Evolutionary conservation across 1,139 yeast species (phyloP).

Genomic region (Suhomyces wounanorum): DNA sequence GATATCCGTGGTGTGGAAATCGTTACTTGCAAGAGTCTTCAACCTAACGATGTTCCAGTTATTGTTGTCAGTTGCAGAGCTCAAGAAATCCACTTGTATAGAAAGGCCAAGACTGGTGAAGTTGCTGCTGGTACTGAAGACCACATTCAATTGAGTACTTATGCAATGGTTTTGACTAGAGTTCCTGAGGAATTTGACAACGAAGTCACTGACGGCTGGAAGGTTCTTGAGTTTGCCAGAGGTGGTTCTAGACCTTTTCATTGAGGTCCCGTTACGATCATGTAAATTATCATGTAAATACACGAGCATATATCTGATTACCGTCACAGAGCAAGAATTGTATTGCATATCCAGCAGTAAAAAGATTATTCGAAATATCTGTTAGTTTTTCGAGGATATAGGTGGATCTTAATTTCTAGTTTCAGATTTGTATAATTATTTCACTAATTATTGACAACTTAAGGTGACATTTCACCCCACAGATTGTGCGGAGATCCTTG

Average conservation of each 20-base stretch:
- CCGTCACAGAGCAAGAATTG: background rate
- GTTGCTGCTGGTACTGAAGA: slow-evolving; percentile 96
- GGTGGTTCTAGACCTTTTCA: slow-evolving; percentile 92
- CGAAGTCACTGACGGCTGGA: slow-evolving; percentile 95
- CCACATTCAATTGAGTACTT: slow-evolving; percentile 87
- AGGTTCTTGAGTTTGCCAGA: slow-evolving; percentile 90
- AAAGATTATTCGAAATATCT: too few relatives aligned
- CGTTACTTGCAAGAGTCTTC: slow-evolving; percentile 82
- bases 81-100: slow-evolving; percentile 89
- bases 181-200: slow-evolving; percentile 90
- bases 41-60: slow-evolving; percentile 92
- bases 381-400: too few relatives aligned
- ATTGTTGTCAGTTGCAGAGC: slow-evolving; percentile 95
- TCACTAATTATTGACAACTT: too few relatives aligned
- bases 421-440: too few relatives aligned
- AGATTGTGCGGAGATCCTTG: too few relatives aligned
- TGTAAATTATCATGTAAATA: slow-evolving; percentile 11
- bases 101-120: slow-evolving; percentile 89
- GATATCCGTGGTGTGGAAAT: slow-evolving; percentile 97
- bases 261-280: slow-evolving; percentile 26
- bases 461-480: too few relatives aligned
- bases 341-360: too few relatives aligned
- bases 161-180: slow-evolving; percentile 95
- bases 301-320: slow-evolving; percentile 2
- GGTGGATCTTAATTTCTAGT: too few relatives aligned